Percentiles rank a stretch among this genome's conserved stretches.
Conservation (phyloP, 192 early-diverging fungal species). For the Thamnidium elegans region DNA sequence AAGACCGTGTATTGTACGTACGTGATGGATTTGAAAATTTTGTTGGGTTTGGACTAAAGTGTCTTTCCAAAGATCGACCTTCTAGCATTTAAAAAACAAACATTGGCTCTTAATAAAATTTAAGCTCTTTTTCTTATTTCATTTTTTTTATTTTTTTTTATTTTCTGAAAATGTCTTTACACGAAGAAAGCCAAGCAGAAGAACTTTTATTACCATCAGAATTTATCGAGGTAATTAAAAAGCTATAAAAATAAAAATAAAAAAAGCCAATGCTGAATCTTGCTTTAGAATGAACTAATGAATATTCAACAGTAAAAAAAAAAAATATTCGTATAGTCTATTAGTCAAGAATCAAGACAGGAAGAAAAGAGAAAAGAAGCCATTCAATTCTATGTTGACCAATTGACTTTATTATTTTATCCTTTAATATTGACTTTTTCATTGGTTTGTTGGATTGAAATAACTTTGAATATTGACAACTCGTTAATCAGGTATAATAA, state of each 20-base stretch:
- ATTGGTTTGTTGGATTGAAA: conserved; percentile 9
- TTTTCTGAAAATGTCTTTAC: not conserved
- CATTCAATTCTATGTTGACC: conserved; percentile 5
- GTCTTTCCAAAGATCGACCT: not conserved
- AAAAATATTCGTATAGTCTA: not conserved
- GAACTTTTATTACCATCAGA: not conserved
- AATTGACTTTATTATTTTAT: conserved; percentile 13
- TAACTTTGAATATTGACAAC: not conserved
- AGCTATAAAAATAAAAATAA: not conserved
- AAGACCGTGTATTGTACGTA: not conserved
- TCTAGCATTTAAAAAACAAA: not conserved
- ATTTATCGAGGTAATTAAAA: not conserved
- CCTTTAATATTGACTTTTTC: conserved; percentile 3
- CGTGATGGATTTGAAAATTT: conserved; percentile 4
- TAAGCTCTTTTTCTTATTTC: not conserved
- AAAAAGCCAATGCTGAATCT: not conserved
- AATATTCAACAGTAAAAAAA: not conserved
- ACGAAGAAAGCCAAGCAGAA: not conserved
- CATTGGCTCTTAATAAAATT: not conserved
- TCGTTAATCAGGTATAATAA: not conserved
- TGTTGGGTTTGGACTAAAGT: conserved; percentile 3
- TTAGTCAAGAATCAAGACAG: not conserved
- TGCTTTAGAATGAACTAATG: not conserved
- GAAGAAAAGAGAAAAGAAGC: not conserved
- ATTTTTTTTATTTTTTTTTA: not conserved